These are phyloP conservation scores for Letharia lupina DNA, from an alignment of 495 filamentous ascomycete species.

Conservation along the genomic window DNA sequence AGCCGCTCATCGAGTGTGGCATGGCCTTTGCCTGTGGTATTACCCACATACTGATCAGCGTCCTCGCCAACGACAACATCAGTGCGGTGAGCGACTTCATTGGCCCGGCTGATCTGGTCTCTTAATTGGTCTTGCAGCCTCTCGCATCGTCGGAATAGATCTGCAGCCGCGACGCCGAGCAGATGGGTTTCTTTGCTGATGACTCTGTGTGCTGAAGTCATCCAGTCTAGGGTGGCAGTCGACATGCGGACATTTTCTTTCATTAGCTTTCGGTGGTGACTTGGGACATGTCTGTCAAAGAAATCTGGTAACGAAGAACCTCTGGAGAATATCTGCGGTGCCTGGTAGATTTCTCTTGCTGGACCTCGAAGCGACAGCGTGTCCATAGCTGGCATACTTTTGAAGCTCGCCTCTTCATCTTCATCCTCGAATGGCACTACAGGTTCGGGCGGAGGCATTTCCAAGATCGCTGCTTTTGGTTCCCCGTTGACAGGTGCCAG, in stretches of 20 bases:
- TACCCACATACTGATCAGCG: constrained; percentile 36
- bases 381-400: constrained; percentile 31
- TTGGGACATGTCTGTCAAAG: constrained; percentile 50
- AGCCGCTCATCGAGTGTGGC: constrained; percentile 48
- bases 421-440: constrained; percentile 26
- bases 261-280: constrained; percentile 51
- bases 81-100: constrained; percentile 57
- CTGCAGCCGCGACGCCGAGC: constrained; percentile 65
- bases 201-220: constrained; percentile 68
- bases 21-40: constrained; percentile 28
- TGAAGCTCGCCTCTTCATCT: constrained; percentile 29
- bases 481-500: constrained; percentile 57
- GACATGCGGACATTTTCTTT: constrained; percentile 68
- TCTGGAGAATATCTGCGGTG: constrained; percentile 54
- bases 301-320: constrained; percentile 49
- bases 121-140: constrained; percentile 60
- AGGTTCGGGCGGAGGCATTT: constrained; percentile 30
- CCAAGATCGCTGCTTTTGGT: constrained; percentile 55
- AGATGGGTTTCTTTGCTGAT: constrained; percentile 64
- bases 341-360: constrained; percentile 44
- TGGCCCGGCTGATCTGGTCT: constrained; percentile 59
- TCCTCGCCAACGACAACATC: constrained; percentile 58
- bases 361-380: constrained; percentile 41
- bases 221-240: constrained; percentile 62
- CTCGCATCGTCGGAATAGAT: constrained; percentile 73